Evolutionary conservation across 768 basidiomycete genomes (phyloP), one percentile per base, ranked within the genome.

Genomic region (Myochromella boudieri): DNA sequence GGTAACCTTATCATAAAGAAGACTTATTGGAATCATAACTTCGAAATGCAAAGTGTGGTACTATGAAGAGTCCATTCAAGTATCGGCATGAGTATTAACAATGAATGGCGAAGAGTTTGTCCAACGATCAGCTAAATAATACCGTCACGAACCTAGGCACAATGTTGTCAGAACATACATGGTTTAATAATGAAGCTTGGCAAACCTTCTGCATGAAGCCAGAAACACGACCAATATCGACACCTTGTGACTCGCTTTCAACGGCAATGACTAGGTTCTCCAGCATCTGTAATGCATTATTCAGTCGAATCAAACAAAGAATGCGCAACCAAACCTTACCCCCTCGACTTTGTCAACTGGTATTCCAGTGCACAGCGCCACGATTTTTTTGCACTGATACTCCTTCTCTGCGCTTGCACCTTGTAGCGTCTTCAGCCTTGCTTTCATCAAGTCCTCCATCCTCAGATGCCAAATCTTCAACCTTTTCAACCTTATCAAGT

Each of bases 141-240:
- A 44, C 81, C 82, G 59, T 84, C 81, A 33, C 79, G 78, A 48
- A 84, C 80, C 80, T 81, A n/a, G n/a, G 51, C 6, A 28, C 4
- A 2, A 14, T 37, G 18, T 15, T 29, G 11, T 37, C 11, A 17
- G 34, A 5, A 27, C 11, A 36, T 17, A 26, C 7, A 18, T 28
- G 8, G 18, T 40, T 17, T 5, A n/a, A 37, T 15, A 14, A 37
- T 31, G 29, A 18, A 6, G 28, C 22, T 10, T 11, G 44, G 44
- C 71, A 21, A 41, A 88, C 88, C 76, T 91, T 93, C 65, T 90
- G 87, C 87, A 95, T 88, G 64, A 95, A 94, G 1, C 86, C 87
- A 37, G 91, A 91, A 31, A 95, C 87, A 44, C 91, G 82, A 34
- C 82, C 82, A 43, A 94, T 82, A 64, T 94, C 92, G 24, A 88